Percentiles rank a stretch among this genome's conserved stretches.
Conservation (phyloP, 305 asterid species). For the Fraxinus greggii region DNA sequence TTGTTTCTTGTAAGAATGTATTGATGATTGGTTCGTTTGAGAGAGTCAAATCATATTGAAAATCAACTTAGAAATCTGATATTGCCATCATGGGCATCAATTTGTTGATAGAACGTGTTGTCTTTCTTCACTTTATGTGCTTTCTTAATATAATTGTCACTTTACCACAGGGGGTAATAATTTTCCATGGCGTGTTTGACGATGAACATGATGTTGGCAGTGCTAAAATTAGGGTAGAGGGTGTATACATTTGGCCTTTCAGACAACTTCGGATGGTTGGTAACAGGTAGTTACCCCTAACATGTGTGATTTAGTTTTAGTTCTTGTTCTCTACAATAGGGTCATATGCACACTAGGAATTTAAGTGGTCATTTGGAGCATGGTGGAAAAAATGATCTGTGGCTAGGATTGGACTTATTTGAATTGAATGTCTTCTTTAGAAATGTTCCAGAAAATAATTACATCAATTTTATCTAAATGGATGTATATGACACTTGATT, state of each 20-base stretch:
- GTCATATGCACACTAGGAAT: slow-evolving; percentile 1
- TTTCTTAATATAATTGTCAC: slow-evolving; percentile 26
- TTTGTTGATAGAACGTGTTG: background rate
- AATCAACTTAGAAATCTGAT: background rate
- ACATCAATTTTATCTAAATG: background rate
- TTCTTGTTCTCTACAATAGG: slow-evolving; percentile 10
- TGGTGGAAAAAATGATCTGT: background rate
- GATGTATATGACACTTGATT: background rate
- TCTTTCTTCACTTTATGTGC: background rate
- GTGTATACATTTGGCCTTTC: slow-evolving; percentile 99
- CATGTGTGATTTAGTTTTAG: background rate
- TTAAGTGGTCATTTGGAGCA: background rate
- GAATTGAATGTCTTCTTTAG: background rate
- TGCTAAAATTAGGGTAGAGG: slow-evolving; percentile 89
- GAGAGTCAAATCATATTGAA: background rate
- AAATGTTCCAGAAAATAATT: background rate
- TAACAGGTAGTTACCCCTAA: slow-evolving; percentile 55
- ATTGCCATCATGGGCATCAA: slow-evolving; percentile 15
- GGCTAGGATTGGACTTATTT: background rate
- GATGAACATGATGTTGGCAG: slow-evolving; percentile 70
- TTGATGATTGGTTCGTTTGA: background rate
- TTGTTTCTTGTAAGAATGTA: background rate
- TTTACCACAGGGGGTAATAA: slow-evolving; percentile 68
- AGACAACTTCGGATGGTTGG: slow-evolving; percentile 97
- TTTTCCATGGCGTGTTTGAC: slow-evolving; percentile 90